A percentile compares a stretch with the other conserved stretches of the same genome.
phyloP scores from a whole-genome alignment of 225 moss, liverwort and hornwort genomes.

The Straminergon stramineum region DNA sequence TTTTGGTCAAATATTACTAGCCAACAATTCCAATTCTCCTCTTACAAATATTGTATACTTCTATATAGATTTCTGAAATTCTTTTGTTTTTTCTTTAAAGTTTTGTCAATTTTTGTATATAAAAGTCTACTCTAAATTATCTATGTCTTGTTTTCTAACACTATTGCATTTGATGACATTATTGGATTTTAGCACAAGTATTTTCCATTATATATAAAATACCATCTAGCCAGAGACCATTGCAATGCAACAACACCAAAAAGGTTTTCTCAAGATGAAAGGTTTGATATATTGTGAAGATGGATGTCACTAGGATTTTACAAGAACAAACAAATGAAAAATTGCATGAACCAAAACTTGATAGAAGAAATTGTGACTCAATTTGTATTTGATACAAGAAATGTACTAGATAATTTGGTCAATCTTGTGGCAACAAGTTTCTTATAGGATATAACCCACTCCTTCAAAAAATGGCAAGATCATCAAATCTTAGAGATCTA shows the following conservation, averaged over 20 bases:
- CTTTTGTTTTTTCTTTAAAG: background rate
- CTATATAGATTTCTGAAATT: background rate
- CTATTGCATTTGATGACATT: background rate
- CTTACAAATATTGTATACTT: background rate
- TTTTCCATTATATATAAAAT: background rate
- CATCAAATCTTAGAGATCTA: too few relatives aligned
- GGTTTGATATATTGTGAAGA: background rate
- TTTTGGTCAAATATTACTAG: background rate
- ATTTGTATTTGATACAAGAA: background rate
- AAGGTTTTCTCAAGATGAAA: background rate
- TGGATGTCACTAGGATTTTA: background rate
- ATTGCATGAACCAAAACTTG: background rate
- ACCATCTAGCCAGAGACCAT: background rate
- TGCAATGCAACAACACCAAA: background rate
- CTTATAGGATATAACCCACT: background rate
- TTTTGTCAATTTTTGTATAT: background rate
- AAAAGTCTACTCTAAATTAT: background rate
- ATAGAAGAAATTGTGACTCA: background rate
- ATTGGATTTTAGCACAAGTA: background rate
- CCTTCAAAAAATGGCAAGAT: background rate
- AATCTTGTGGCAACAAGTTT: too few relatives aligned
- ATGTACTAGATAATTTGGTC: background rate
- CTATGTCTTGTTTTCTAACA: background rate
- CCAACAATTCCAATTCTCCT: rapidly evolving
- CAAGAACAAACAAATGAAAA: background rate